These are phyloP conservation scores for Fusarium newnesense DNA, from an alignment of 2,329 filamentous ascomycete genomes.

Conservation along the genomic window DNA sequence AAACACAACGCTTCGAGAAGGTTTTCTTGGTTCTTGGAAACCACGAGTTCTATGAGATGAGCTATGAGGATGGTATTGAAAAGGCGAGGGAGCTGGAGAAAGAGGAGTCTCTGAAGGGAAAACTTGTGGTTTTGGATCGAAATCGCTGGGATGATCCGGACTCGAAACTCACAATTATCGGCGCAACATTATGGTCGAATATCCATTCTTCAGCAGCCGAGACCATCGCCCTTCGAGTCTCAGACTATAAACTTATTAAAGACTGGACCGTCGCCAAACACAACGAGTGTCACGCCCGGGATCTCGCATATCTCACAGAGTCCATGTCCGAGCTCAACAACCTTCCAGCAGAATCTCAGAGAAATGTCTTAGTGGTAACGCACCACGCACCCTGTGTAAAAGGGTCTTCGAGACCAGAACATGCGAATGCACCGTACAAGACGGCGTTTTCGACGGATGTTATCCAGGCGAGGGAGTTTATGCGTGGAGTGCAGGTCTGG, in stretches of 20 bases:
- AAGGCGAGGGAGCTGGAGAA: slow-evolving; percentile 50
- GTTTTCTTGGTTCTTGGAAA: slow-evolving; percentile 64
- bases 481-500: slow-evolving; percentile 51
- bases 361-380: slow-evolving; percentile 60
- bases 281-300: slow-evolving; percentile 58
- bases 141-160: slow-evolving; percentile 52
- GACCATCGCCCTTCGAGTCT: slow-evolving; percentile 57
- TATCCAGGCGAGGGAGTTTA: slow-evolving; percentile 44
- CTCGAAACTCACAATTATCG: slow-evolving; percentile 61
- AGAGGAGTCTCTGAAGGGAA: slow-evolving; percentile 52
- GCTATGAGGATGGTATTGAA: slow-evolving; percentile 51
- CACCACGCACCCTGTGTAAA: slow-evolving; percentile 66
- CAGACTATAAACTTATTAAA: slow-evolving; percentile 65
- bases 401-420: slow-evolving; percentile 59
- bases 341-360: slow-evolving; percentile 18
- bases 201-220: slow-evolving; percentile 53
- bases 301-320: slow-evolving; percentile 61
- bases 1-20: slow-evolving; percentile 54
- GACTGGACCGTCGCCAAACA: slow-evolving; percentile 62
- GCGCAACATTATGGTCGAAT: slow-evolving; percentile 67
- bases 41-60: slow-evolving; percentile 63
- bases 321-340: slow-evolving; percentile 48
- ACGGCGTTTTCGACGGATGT: slow-evolving; percentile 65
- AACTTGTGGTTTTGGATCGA: slow-evolving; percentile 57
- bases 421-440: slow-evolving; percentile 58